phyloP scores from a whole-genome alignment of 345 rosid species.

The Lumnitzera littorea region DNA sequence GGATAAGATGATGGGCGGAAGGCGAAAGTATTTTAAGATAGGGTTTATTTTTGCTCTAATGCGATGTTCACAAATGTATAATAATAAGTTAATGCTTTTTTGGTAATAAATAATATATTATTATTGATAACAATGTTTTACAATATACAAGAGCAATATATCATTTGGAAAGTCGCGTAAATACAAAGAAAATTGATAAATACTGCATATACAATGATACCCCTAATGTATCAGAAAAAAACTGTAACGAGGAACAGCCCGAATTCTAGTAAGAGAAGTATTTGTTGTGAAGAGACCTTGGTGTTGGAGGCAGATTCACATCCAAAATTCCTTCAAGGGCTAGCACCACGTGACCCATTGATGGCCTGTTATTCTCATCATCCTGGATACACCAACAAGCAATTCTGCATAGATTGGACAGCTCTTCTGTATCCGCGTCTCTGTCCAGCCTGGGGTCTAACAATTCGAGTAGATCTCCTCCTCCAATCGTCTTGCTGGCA shows the following conservation, averaged over 20 bases:
- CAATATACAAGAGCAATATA: too few species aligned
- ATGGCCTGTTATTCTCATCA: slow-evolving; percentile 7
- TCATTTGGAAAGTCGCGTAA: too few species aligned
- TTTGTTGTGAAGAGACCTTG: slow-evolving; percentile 29
- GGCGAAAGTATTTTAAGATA: too few species aligned
- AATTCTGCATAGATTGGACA: slow-evolving; percentile 3
- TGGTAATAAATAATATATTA: too few species aligned
- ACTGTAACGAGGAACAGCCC: slow-evolving; percentile 83
- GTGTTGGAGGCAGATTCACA: neutral
- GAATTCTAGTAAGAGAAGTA: slow-evolving; percentile 62
- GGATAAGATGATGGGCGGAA: too few species aligned
- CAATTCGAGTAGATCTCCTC: slow-evolving; percentile 32
- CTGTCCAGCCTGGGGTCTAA: slow-evolving; percentile 38
- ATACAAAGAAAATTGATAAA: too few species aligned
- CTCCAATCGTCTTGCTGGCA: slow-evolving; percentile 35
- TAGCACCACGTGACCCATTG: slow-evolving; percentile 5
- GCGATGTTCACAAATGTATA: too few species aligned
- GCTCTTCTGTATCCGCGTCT: slow-evolving; percentile 45
- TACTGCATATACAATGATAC: slow-evolving; percentile 7
- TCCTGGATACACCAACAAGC: slow-evolving; percentile 12
- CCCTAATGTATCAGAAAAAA: slow-evolving; percentile 54
- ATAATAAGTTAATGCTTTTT: too few species aligned
- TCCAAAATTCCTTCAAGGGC: slow-evolving; percentile 6
- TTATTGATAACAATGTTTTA: too few species aligned
- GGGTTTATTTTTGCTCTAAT: too few species aligned